Evolutionary conservation across 192 early-diverging fungal species (phyloP).

Genomic region (Umbelopsis sp.): DNA sequence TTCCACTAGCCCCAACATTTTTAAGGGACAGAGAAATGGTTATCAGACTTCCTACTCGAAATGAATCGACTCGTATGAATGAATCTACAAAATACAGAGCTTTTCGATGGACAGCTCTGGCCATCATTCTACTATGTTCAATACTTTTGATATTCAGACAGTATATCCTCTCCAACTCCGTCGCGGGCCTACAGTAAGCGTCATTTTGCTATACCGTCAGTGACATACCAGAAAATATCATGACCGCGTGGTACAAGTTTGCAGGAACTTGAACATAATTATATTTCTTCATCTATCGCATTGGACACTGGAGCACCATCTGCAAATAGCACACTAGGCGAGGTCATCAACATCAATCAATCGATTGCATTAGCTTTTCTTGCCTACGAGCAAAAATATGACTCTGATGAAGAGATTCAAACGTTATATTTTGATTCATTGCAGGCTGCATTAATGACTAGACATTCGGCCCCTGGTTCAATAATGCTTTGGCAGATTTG

Average conservation of each 20-base stretch:
- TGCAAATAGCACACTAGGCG: background rate
- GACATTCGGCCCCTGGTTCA: background rate
- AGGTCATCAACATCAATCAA: background rate
- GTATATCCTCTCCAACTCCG: too few relatives aligned
- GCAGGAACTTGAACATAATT: background rate
- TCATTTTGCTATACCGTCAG: background rate
- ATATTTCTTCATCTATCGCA: background rate
- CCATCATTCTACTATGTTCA: background rate
- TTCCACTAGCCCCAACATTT: background rate
- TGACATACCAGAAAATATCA: background rate
- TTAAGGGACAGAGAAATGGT: background rate
- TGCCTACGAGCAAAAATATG: background rate
- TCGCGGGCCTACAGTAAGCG: background rate
- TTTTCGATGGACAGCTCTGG: background rate
- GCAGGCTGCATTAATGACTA: background rate
- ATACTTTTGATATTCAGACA: background rate
- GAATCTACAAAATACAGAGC: background rate
- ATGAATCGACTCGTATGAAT: background rate
- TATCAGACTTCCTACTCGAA: background rate
- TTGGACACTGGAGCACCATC: background rate
- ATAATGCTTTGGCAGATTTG: conserved; percentile 4
- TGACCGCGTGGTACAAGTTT: background rate
- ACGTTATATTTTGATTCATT: background rate
- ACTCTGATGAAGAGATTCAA: background rate
- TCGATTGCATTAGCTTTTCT: background rate